phyloP scores from a whole-genome alignment of 2,329 filamentous ascomycete genomes.

The Davidsoniella neocaledoniae region DNA sequence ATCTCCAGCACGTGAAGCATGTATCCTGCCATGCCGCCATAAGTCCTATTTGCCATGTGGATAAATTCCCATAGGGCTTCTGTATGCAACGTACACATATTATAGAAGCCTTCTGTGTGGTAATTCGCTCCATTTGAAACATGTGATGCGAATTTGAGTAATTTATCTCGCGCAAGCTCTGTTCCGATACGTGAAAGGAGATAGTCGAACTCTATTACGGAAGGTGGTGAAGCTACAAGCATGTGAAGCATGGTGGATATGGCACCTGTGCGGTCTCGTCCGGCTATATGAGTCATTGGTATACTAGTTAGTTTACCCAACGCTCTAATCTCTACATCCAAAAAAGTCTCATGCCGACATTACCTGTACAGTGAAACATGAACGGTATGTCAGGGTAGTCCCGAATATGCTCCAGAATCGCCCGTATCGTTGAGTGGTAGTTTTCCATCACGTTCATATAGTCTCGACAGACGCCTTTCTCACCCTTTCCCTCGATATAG shows the following conservation, averaged over 20 bases:
- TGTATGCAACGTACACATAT: constrained; percentile 27
- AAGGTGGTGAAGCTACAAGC: constrained; percentile 29
- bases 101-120: constrained; percentile 31
- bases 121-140: constrained; percentile 22
- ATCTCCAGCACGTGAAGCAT: constrained; percentile 29
- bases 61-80: constrained; percentile 30
- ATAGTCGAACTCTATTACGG: constrained; percentile 31
- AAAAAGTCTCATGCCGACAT: no score
- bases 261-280: constrained; percentile 37
- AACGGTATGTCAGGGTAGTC: constrained; percentile 29
- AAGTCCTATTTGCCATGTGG: constrained; percentile 25
- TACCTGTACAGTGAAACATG: constrained; percentile 35
- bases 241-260: constrained; percentile 32
- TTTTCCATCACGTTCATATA: constrained; percentile 29
- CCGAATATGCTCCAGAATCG: constrained; percentile 30
- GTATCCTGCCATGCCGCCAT: constrained; percentile 34
- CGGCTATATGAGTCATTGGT: constrained; percentile 19
- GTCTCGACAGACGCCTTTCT: constrained; percentile 27
- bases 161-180: constrained; percentile 32
- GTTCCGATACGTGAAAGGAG: constrained; percentile 36
- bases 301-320: no score
- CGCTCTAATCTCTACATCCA: no score
- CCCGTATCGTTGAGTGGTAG: constrained; percentile 26
- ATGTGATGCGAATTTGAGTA: constrained; percentile 26
- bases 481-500: constrained; percentile 30